Conservation (phyloP, 139 green algal genomes). For the Chlorella sp. region DNA sequence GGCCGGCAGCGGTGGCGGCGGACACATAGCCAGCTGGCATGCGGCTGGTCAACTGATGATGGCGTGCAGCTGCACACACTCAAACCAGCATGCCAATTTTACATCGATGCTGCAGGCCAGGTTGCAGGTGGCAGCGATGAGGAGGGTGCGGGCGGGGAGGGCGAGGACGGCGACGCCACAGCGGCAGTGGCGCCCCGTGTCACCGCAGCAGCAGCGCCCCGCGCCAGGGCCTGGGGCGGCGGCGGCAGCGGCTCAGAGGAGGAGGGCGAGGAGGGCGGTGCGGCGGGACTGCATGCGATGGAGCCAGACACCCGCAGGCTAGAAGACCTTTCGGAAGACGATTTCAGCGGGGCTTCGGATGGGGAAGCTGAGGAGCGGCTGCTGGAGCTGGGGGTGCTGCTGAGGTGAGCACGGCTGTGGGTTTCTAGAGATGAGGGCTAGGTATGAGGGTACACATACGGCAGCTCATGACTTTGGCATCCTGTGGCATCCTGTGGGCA, state of each 20-base stretch:
- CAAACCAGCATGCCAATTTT: not conserved
- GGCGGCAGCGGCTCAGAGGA: not conserved
- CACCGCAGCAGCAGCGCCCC: too few species aligned
- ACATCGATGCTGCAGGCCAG: not conserved
- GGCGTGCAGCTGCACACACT: not conserved
- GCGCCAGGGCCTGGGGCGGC: not conserved
- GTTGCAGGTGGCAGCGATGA: not conserved
- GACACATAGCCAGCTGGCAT: too few species aligned
- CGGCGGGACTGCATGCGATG: not conserved
- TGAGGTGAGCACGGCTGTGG: conserved; percentile 10
- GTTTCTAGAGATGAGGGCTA: too few species aligned
- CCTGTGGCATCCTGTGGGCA: too few species aligned
- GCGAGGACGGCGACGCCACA: not conserved
- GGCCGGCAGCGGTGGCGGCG: too few species aligned
- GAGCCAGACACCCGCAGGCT: not conserved
- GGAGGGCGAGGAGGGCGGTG: not conserved
- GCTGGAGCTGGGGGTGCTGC: conserved; percentile 25
- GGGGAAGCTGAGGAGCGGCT: conserved; percentile 15
- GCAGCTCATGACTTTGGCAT: too few species aligned
- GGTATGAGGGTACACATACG: too few species aligned
- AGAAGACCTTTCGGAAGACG: conserved; percentile 55
- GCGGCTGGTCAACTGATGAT: not conserved
- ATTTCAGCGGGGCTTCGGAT: conserved; percentile 39
- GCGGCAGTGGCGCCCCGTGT: not conserved
- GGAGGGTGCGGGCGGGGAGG: not conserved